Evolutionary conservation across 2,329 filamentous ascomycete genomes (phyloP).

Genomic region (Colletotrichum lini): DNA sequence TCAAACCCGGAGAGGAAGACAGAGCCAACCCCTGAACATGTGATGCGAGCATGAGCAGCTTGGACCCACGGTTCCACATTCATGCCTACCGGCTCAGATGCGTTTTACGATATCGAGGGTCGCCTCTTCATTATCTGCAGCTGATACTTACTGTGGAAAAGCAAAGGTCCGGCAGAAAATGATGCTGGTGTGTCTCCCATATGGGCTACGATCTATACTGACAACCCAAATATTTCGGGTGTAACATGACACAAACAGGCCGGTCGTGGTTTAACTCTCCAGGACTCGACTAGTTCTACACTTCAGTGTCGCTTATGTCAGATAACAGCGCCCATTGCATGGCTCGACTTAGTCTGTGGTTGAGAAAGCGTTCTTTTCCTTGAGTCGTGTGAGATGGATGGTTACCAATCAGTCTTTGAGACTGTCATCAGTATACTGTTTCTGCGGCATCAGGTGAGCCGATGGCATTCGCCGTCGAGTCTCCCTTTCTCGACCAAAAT

Average conservation of each 20-base stretch:
- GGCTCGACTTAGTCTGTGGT: not conserved
- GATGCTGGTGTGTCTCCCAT: not conserved
- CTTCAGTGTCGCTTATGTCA: not conserved
- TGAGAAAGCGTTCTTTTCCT: not conserved
- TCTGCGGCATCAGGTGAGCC: not conserved
- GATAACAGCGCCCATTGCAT: not conserved
- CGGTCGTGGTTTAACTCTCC: too few species aligned
- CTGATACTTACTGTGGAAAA: not conserved
- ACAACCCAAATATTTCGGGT: not conserved
- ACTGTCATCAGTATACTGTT: not conserved
- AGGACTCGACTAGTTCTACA: not conserved
- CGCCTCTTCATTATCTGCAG: not conserved
- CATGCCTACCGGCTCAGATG: slow-evolving; percentile 8
- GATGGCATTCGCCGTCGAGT: not conserved
- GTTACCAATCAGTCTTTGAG: not conserved
- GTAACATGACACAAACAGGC: too few species aligned
- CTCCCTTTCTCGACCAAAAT: not conserved
- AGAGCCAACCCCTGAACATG: not conserved
- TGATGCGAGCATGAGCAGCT: slow-evolving; percentile 14
- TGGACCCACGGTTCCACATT: slow-evolving; percentile 12
- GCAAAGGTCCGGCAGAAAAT: not conserved
- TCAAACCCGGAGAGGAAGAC: too few species aligned
- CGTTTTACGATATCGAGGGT: slow-evolving; percentile 51
- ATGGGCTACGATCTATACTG: not conserved
- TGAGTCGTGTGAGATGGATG: not conserved